These are phyloP conservation scores for Fusarium musae DNA, from an alignment of 2,329 filamentous ascomycete genomes.

Conservation along the genomic window DNA sequence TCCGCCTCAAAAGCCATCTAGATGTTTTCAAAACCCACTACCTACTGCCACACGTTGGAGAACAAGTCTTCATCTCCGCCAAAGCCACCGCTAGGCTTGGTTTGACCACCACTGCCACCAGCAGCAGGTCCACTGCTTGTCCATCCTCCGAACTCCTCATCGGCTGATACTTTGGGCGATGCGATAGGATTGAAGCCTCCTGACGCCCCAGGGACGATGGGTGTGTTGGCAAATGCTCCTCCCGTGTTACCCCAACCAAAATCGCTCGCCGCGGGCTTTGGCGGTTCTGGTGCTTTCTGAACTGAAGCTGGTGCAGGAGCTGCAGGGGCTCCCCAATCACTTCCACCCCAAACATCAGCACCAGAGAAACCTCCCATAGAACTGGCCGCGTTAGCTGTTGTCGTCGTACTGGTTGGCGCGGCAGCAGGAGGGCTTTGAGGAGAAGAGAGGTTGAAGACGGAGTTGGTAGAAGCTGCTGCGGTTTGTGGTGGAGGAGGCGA, in stretches of 20 bases:
- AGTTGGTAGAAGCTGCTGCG: conserved; percentile 60
- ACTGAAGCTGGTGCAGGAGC: conserved; percentile 57
- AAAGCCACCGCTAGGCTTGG: conserved; percentile 68
- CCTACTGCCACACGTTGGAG: conserved; percentile 93
- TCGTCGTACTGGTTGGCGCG: conserved; percentile 54
- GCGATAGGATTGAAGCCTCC: conserved; percentile 69
- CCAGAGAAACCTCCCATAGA: conserved; percentile 56
- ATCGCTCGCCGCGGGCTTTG: conserved; percentile 63
- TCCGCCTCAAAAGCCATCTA: conserved; percentile 18
- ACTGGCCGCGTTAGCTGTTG: conserved; percentile 45
- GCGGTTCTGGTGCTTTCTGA: conserved; percentile 70
- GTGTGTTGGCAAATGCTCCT: conserved; percentile 65
- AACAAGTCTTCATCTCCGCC: conserved; percentile 87
- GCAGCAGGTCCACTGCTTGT: conserved; percentile 71
- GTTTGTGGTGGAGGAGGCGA: conserved; percentile 56
- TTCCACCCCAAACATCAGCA: conserved; percentile 85
- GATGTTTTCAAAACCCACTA: conserved; percentile 17
- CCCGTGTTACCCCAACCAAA: conserved; percentile 67
- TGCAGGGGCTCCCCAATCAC: conserved; percentile 81
- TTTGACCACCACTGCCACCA: conserved; percentile 51
- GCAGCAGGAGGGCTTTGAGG: conserved; percentile 58
- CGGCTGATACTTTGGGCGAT: conserved; percentile 78
- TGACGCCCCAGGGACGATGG: conserved; percentile 69
- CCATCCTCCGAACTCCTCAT: conserved; percentile 98
- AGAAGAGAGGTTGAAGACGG: conserved; percentile 84